A percentile compares a stretch with the other conserved stretches of the same genome.
These are phyloP conservation scores for Arabidopsis hybrid DNA, from an alignment of 441 rosid species.

Conservation along the genomic window DNA sequence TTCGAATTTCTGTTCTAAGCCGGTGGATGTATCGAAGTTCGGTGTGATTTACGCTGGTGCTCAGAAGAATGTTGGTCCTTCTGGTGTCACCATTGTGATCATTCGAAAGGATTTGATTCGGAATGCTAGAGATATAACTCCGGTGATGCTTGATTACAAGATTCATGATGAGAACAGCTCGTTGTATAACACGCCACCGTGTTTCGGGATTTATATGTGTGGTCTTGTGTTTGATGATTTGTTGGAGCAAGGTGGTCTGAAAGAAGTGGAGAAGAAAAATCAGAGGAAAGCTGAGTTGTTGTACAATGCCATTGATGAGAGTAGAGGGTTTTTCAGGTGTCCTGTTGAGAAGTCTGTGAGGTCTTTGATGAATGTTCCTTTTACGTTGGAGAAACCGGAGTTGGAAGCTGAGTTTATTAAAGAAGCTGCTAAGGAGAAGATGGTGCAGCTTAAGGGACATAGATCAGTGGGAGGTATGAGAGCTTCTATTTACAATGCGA, in stretches of 20 bases:
- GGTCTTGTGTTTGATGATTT: constrained; percentile 91
- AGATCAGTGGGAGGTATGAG: constrained; percentile 97
- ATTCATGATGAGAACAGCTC: constrained; percentile 85
- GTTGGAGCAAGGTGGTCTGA: constrained; percentile 80
- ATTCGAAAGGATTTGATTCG: constrained; percentile 83
- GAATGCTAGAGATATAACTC: constrained; percentile 70
- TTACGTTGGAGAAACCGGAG: constrained; percentile 87
- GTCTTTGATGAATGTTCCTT: constrained; percentile 96
- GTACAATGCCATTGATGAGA: constrained; percentile 77
- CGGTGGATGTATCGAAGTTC: constrained; percentile 82
- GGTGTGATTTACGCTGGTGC: constrained; percentile 95
- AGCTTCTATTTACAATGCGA: constrained; percentile 95
- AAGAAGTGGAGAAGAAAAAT: constrained; percentile 89
- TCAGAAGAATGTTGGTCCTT: constrained; percentile 96
- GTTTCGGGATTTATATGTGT: constrained; percentile 90
- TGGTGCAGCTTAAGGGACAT: constrained; percentile 96
- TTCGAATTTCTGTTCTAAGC: constrained; percentile 94
- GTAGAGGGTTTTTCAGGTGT: constrained; percentile 79
- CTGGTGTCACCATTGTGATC: constrained; percentile 93
- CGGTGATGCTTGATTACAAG: constrained; percentile 93
- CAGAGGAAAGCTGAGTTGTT: constrained; percentile 76
- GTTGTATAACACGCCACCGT: constrained; percentile 90
- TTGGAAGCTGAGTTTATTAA: constrained; percentile 87
- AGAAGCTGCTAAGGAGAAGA: constrained; percentile 90
- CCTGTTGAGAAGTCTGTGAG: constrained; percentile 91